Conservation (phyloP, 2,329 filamentous ascomycete species). For the Epichloe glyceriae region DNA sequence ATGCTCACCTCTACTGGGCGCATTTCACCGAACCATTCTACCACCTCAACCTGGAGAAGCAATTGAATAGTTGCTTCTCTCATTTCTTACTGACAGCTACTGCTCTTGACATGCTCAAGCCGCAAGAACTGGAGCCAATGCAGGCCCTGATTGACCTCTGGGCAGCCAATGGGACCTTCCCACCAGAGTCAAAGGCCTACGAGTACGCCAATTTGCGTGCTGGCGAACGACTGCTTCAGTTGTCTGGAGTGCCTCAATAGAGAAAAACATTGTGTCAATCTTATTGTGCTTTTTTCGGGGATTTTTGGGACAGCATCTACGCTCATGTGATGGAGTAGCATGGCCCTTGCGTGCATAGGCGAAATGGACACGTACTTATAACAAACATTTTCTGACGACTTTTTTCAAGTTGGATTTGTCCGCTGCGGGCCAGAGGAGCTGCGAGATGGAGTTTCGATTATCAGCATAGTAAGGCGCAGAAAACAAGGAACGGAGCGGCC, state of each 20-base stretch:
- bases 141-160: constrained; percentile 86
- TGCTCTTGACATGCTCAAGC: constrained; percentile 70
- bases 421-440: constrained; percentile 4
- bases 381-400: not conserved
- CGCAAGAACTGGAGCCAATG: constrained; percentile 90
- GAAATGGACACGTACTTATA: not conserved
- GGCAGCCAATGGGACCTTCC: constrained; percentile 79
- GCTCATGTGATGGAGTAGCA: not conserved
- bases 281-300: not conserved
- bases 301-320: not conserved
- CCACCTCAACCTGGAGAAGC: constrained; percentile 67
- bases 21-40: constrained; percentile 81
- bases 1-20: constrained; percentile 94
- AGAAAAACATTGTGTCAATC: not conserved
- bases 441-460: constrained; percentile 2
- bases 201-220: constrained; percentile 49
- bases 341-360: constrained; percentile 1
- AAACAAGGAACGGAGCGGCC: not conserved
- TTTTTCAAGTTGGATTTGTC: not conserved
- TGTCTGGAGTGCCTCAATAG: constrained; percentile 23
- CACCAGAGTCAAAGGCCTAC: constrained; percentile 57
- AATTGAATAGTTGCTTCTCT: constrained; percentile 77
- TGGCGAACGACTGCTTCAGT: constrained; percentile 44
- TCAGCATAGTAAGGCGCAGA: constrained; percentile 2
- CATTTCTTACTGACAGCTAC: constrained; percentile 74